phyloP scores from a whole-genome alignment of 768 basidiomycete species.

The Amanita muscaria region DNA sequence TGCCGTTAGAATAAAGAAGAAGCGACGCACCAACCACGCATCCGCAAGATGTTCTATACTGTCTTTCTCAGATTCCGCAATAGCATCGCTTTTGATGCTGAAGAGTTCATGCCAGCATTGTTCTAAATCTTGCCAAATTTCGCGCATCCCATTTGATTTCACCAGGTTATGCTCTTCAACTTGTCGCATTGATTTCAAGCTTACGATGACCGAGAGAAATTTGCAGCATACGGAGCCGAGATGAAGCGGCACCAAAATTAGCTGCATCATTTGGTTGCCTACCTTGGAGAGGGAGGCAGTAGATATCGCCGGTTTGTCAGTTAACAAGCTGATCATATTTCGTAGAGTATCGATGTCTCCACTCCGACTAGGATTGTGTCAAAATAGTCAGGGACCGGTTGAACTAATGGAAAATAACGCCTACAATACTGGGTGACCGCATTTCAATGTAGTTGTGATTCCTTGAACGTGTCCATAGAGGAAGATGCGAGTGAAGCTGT shows the following conservation, averaged over 20 bases:
- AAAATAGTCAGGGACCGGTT: too few relatives aligned
- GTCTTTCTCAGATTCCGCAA: slow-evolving; percentile 22
- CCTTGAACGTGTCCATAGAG: slow-evolving; percentile 87
- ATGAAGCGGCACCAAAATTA: slow-evolving; percentile 60
- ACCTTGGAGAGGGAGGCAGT: background rate
- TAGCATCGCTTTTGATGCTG: slow-evolving; percentile 34
- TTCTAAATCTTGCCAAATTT: slow-evolving; percentile 82
- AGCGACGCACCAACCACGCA: slow-evolving; percentile 76
- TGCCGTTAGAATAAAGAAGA: too few relatives aligned
- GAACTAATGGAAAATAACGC: too few relatives aligned
- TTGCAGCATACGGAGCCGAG: slow-evolving; percentile 71
- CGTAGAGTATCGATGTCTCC: slow-evolving; percentile 76
- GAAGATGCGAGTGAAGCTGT: slow-evolving; percentile 70
- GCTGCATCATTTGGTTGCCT: slow-evolving; percentile 31
- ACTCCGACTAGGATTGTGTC: slow-evolving; percentile 39
- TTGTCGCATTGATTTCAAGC: slow-evolving; percentile 57
- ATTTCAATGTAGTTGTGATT: slow-evolving; percentile 69
- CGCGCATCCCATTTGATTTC: slow-evolving; percentile 55
- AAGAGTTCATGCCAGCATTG: slow-evolving; percentile 82
- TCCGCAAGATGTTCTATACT: slow-evolving; percentile 59
- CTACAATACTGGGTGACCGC: slow-evolving; percentile 80
- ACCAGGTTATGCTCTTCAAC: slow-evolving; percentile 45
- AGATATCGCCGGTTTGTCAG: too few relatives aligned
- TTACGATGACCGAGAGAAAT: slow-evolving; percentile 72
- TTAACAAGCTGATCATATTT: slow-evolving; percentile 39